Percentiles rank a stretch among this genome's conserved stretches.
These are phyloP conservation scores for Fraxinus excelsior DNA, from an alignment of 257 asterid species.

Conservation along the genomic window DNA sequence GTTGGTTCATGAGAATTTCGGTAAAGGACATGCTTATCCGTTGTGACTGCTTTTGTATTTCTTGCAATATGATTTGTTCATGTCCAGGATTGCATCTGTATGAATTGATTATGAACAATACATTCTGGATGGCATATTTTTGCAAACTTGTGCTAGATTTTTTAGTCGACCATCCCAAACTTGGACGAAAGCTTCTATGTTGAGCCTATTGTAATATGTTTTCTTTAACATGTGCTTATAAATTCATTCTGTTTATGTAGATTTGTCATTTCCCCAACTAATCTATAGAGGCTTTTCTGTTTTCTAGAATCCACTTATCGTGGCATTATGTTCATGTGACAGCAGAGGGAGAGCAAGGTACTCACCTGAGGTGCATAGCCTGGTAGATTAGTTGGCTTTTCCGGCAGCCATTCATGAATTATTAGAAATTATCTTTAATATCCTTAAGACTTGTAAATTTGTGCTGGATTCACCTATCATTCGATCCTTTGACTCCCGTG, in stretches of 20 bases:
- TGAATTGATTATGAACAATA: too few species aligned
- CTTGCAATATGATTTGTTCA: background rate
- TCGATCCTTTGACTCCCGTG: too few species aligned
- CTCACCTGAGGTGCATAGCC: too few species aligned
- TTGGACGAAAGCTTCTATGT: background rate
- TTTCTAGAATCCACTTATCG: background rate
- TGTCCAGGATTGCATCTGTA: background rate
- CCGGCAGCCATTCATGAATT: too few species aligned
- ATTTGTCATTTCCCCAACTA: too few species aligned
- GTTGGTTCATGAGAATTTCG: background rate
- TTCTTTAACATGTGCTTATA: background rate
- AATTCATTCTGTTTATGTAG: background rate
- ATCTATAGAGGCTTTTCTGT: background rate
- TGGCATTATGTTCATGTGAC: background rate
- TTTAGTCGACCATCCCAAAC: background rate
- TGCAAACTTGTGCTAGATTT: background rate
- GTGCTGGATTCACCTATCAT: too few species aligned
- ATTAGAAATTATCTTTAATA: too few species aligned
- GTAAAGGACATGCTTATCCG: background rate
- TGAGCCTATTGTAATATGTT: background rate
- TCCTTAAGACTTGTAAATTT: too few species aligned
- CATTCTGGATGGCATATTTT: background rate
- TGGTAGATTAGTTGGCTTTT: too few species aligned
- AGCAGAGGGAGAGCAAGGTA: too few species aligned
- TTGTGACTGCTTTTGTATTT: background rate